Conservation (phyloP, 2,329 filamentous ascomycete genomes). For the Corinectria fuckeliana region DNA sequence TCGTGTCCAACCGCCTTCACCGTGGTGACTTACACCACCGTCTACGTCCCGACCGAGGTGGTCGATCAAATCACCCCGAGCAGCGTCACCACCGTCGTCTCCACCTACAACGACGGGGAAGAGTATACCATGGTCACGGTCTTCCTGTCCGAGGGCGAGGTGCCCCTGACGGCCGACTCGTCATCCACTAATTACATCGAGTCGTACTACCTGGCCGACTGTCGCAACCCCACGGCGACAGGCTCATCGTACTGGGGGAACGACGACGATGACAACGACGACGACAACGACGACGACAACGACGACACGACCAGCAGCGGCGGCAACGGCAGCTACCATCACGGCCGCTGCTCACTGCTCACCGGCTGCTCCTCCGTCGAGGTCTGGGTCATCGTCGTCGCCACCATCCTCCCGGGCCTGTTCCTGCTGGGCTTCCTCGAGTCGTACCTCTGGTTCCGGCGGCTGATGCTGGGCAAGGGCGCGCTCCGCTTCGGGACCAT, state of each 20-base stretch:
- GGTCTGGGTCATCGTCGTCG: constrained; percentile 37
- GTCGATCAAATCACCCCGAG: constrained; percentile 15
- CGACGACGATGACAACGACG: neutral
- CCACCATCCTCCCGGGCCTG: constrained; percentile 34
- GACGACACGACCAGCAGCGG: neutral
- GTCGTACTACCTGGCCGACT: constrained; percentile 28
- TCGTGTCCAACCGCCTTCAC: constrained; percentile 40
- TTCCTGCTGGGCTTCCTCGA: constrained; percentile 42
- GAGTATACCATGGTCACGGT: constrained; percentile 23
- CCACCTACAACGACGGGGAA: constrained; percentile 7
- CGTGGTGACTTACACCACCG: constrained; percentile 20
- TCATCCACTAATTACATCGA: constrained; percentile 16
- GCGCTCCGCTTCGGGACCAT: constrained; percentile 40
- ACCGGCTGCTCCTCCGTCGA: constrained; percentile 7
- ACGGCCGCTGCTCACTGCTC: neutral
- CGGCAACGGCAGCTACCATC: neutral
- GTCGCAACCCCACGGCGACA: constrained; percentile 23
- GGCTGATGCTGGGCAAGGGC: constrained; percentile 40
- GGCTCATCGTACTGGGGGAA: constrained; percentile 13
- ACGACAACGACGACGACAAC: constrained; percentile 1
- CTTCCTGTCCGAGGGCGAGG: constrained; percentile 16
- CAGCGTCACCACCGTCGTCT: constrained; percentile 1
- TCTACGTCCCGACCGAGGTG: constrained; percentile 19
- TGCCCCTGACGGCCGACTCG: constrained; percentile 15
- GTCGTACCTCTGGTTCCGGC: constrained; percentile 42